phyloP scores from a whole-genome alignment of 345 rosid genomes.

The Lumnitzera littorea region DNA sequence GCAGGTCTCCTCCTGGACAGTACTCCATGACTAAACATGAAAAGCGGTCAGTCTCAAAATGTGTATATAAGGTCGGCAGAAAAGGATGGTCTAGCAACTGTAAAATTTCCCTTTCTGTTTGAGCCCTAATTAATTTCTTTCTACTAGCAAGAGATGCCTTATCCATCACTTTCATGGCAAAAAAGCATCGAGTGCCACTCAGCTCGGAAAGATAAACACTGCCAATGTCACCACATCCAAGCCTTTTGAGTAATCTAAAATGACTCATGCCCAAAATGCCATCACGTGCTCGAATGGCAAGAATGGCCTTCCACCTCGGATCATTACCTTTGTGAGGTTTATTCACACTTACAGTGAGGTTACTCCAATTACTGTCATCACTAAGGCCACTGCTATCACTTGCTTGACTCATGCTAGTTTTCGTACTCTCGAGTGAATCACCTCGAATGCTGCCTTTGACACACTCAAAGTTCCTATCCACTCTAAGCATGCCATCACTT shows the following conservation, averaged over 20 bases:
- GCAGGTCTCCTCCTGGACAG: conserved; percentile 98
- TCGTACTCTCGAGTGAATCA: conserved; percentile 80
- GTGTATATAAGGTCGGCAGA: conserved; percentile 87
- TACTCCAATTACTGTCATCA: conserved; percentile 98
- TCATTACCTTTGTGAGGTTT: conserved; percentile 99
- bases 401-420: conserved; percentile 75
- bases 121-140: conserved; percentile 91
- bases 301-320: conserved; percentile 94
- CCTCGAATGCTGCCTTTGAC: conserved; percentile 55
- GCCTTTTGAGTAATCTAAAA: conserved; percentile 81
- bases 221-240: conserved; percentile 98
- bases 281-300: conserved; percentile 74
- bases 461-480: conserved; percentile 64
- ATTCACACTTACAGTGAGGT: conserved; percentile 71
- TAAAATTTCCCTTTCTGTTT: conserved; percentile 94
- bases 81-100: conserved; percentile 97
- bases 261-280: conserved; percentile 94
- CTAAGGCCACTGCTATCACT: conserved; percentile 85
- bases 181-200: conserved; percentile 79
- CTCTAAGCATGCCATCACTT: conserved; percentile 72
- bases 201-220: conserved; percentile 95
- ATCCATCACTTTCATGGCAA: conserved; percentile 99
- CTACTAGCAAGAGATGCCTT: conserved; percentile 93
- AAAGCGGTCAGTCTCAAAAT: conserved; percentile 96
- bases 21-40: conserved; percentile 95